Base-by-base conservation (phyloP, 2,329 filamentous ascomycete species). In the Beauveria pseudobassiana region DNA sequence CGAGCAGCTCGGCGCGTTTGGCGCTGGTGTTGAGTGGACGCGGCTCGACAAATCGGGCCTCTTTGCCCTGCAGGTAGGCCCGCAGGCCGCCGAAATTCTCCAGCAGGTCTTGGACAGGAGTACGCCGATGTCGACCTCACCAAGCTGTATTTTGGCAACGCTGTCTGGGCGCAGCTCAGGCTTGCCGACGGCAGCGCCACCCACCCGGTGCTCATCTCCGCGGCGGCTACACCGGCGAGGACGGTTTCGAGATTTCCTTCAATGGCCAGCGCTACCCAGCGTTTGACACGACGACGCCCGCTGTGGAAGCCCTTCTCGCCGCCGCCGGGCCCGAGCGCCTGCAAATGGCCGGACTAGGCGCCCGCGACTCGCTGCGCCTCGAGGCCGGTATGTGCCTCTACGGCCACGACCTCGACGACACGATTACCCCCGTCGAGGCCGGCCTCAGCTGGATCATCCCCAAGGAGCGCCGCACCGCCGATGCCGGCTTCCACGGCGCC, bases 321-420 rank as follows among this genome's bases (percentile, higher is more conserved):
- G 78, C 83, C 38, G 87, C 87, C 28, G 84, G 87, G 12, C 75
- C 80, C 3, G 80, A 82, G 64, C 77, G 75, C 57, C 79, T 96
- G 18, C 88, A 89, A 70, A 83, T 96, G 51, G 92, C 93, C 2
- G 95, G 95, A 3, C 83, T 99, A 0, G 95, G 93, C 10, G 91
- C 95, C 2, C 86, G 95, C 65, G 95, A 99, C 75, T 96, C 89
- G 64, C 85, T 99, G 63, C 87, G 95, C 52, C 86, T 99, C 34
- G 95, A 99, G 78, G 95, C 95, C 0, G 95, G 95, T 64, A 96
- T 99, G 93, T 99, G 95, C 75, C 83, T 99, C n/a, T 99, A 99
- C 77, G 95, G 95, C n/a, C 91, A 98, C 77, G 95, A 99, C 74
- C 84, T 99, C 43, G 87, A 96, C 73, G 93, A 96, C 72, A 74